These are phyloP conservation scores for Chrysoporthe austroafricana DNA, from an alignment of 2,329 filamentous ascomycete genomes.

Conservation along the genomic window DNA sequence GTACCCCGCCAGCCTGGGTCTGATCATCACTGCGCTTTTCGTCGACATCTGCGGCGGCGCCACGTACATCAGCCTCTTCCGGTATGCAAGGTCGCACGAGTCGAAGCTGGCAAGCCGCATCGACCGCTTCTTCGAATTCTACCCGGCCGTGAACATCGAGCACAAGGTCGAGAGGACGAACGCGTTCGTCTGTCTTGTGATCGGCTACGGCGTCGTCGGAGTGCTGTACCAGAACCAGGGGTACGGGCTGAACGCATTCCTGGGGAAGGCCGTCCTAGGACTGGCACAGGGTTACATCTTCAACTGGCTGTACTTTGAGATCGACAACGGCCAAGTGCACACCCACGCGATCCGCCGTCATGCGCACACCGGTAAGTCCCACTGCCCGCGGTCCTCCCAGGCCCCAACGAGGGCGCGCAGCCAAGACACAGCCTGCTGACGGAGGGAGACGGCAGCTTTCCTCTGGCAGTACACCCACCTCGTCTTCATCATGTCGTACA, in stretches of 20 bases:
- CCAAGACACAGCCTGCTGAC: too few relatives aligned
- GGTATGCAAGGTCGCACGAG: conserved; percentile 34
- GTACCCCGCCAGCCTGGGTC: conserved; percentile 56
- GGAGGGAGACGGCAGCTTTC: conserved; percentile 42
- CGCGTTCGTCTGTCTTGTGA: conserved; percentile 66
- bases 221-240: conserved; percentile 62
- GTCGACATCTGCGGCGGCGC: conserved; percentile 56
- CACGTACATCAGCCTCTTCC: conserved; percentile 47
- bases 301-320: conserved; percentile 68
- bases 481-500: conserved; percentile 66
- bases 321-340: conserved; percentile 60
- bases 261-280: conserved; percentile 65
- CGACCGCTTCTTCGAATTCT: conserved; percentile 57
- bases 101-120: conserved; percentile 35
- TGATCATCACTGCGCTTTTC: conserved; percentile 60
- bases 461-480: conserved; percentile 62
- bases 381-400: neutral
- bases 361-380: conserved; percentile 43
- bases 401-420: too few relatives aligned
- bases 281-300: conserved; percentile 62
- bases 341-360: conserved; percentile 64
- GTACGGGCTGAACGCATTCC: conserved; percentile 60
- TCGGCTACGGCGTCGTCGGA: conserved; percentile 66
- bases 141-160: conserved; percentile 66
- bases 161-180: conserved; percentile 67